phyloP scores from a whole-genome alignment of 176 grass and related monocot genomes.

The Aegilops sharonensis region DNA sequence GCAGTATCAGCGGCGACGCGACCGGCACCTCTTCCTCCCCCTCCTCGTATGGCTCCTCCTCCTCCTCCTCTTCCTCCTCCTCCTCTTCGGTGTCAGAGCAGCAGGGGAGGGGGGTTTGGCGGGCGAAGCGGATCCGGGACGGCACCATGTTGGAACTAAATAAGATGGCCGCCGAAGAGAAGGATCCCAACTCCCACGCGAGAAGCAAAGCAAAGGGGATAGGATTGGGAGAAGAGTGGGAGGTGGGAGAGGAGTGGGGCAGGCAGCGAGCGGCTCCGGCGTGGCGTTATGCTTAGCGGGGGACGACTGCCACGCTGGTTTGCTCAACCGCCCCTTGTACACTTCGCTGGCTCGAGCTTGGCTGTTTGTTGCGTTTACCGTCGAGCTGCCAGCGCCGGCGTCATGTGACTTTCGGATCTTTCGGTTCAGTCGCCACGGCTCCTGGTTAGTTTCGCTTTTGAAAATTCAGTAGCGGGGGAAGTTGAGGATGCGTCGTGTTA shows the following conservation, averaged over 20 bases:
- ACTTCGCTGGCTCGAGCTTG: neutral
- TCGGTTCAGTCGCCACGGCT: neutral
- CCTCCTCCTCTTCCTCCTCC: constrained; percentile 29
- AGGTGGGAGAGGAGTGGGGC: constrained; percentile 36
- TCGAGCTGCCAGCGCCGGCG: neutral
- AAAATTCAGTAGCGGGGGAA: neutral
- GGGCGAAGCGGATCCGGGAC: constrained; percentile 58
- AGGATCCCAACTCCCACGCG: constrained; percentile 23
- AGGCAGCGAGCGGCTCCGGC: constrained; percentile 31
- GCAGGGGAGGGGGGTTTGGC: constrained; percentile 45
- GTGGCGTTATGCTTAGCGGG: neutral
- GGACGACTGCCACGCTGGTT: neutral
- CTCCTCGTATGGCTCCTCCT: constrained; percentile 26
- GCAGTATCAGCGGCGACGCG: constrained; percentile 64
- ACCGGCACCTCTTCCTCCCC: constrained; percentile 35
- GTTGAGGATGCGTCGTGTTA: neutral
- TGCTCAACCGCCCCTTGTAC: constrained; percentile 13
- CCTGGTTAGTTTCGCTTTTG: neutral
- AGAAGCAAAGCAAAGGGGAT: constrained; percentile 26
- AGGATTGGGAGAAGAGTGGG: neutral
- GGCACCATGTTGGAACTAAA: constrained; percentile 50
- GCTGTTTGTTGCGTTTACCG: neutral
- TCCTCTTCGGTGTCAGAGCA: constrained; percentile 47
- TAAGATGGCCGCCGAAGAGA: neutral
- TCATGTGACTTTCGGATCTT: constrained; percentile 16